These are phyloP conservation scores for Epicoccum sorghinum DNA, from an alignment of 2,329 filamentous ascomycete genomes.

Conservation along the genomic window DNA sequence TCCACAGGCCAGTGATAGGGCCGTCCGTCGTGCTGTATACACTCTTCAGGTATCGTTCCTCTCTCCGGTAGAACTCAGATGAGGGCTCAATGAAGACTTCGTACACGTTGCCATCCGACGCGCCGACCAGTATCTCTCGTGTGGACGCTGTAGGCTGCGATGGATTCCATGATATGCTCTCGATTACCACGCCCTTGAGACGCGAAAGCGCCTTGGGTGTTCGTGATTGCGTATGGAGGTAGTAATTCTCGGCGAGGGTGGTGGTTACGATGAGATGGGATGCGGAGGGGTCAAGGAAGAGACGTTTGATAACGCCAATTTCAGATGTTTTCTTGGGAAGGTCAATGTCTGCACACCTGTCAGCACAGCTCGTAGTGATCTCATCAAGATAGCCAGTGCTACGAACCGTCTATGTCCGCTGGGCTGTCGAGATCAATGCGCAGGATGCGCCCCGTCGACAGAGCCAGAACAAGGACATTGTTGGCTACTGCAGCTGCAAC, in stretches of 20 bases:
- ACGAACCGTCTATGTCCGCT: constrained; percentile 80
- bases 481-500: constrained; percentile 96
- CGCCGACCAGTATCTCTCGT: constrained; percentile 88
- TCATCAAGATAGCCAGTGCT: background rate
- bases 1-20: constrained; percentile 84
- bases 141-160: constrained; percentile 91
- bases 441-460: constrained; percentile 90
- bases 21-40: constrained; percentile 84
- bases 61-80: constrained; percentile 91
- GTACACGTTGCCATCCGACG: constrained; percentile 93
- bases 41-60: constrained; percentile 87
- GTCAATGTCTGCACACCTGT: constrained; percentile 76
- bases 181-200: constrained; percentile 84
- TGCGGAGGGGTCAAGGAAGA: constrained; percentile 97
- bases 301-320: constrained; percentile 87
- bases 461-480: constrained; percentile 90
- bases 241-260: constrained; percentile 92
- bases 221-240: constrained; percentile 92
- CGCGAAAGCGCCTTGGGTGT: constrained; percentile 82
- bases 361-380: background rate
- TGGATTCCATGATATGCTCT: constrained; percentile 93
- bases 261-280: constrained; percentile 94
- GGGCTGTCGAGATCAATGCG: constrained; percentile 93
- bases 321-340: constrained; percentile 92
- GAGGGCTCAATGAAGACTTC: constrained; percentile 94